Percentiles rank a stretch among this genome's conserved stretches.
Evolutionary conservation across 1,139 yeast species (phyloP).

Genomic region (Yamadazyma blattariae): DNA sequence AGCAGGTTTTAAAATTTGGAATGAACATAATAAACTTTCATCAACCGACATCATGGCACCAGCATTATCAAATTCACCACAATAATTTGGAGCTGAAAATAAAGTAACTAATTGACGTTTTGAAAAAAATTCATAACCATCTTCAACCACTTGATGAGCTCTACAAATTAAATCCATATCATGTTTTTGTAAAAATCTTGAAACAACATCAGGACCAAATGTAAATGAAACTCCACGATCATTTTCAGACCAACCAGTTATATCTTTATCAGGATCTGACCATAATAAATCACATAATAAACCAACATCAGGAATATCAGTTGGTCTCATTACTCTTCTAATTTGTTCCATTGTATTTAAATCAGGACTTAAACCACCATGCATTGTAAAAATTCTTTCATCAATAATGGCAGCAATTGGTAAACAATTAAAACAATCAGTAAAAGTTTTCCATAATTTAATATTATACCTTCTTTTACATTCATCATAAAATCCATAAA

Average conservation of each 20-base stretch:
- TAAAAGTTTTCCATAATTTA: conserved; percentile 96
- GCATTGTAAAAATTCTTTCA: conserved; percentile 97
- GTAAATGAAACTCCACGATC: conserved; percentile 98
- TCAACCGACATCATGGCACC: conserved; percentile 99
- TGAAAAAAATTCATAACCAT: conserved; percentile 95
- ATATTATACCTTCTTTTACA: conserved; percentile 96
- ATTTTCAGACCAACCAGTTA: conserved; percentile 97
- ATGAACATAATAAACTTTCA: conserved; percentile 91
- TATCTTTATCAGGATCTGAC: conserved; percentile 98
- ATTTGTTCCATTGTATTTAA: conserved; percentile 97
- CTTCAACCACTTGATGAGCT: conserved; percentile 98
- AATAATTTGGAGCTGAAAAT: conserved; percentile 95
- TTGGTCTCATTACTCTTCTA: conserved; percentile 97
- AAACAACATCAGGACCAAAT: conserved; percentile 96
- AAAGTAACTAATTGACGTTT: conserved; percentile 94
- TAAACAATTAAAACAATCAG: conserved; percentile 96
- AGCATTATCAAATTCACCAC: conserved; percentile 98
- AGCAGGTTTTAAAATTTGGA: conserved; percentile 97
- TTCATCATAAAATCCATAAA: conserved; percentile 96
- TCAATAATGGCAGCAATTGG: conserved; percentile 98
- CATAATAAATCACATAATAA: conserved; percentile 91
- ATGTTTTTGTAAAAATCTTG: conserved; percentile 89
- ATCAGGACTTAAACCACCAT: conserved; percentile 97
- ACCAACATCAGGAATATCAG: conserved; percentile 97
- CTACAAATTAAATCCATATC: conserved; percentile 97